A percentile compares a stretch with the other conserved stretches of the same genome.
phyloP scores from a whole-genome alignment of 176 grass and related monocot species.

The Hsuehochloa calcarea region DNA sequence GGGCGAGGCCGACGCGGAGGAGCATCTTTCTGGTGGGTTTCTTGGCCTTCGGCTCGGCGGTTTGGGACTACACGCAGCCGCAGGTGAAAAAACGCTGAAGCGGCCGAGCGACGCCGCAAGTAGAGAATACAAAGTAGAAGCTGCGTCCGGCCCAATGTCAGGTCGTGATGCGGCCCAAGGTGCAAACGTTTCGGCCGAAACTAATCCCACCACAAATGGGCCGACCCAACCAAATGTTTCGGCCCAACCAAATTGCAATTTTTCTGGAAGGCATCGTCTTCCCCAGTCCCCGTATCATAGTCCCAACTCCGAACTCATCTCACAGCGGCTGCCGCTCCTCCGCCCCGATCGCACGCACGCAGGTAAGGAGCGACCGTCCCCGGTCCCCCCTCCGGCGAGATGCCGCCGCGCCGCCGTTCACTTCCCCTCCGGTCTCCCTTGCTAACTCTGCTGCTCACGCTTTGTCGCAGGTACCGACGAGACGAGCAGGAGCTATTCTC shows the following conservation, averaged over 20 bases:
- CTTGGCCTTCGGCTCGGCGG: not conserved
- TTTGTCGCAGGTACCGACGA: not conserved
- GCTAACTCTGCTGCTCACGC: not conserved
- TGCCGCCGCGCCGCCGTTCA: not conserved
- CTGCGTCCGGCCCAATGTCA: not conserved
- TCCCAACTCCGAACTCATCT: not conserved
- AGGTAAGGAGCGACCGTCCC: not conserved
- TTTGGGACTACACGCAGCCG: not conserved
- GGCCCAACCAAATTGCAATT: not conserved
- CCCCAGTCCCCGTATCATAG: too few relatives aligned
- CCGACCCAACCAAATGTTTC: not conserved
- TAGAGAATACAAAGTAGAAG: not conserved
- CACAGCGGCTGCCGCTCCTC: not conserved
- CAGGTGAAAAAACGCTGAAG: not conserved
- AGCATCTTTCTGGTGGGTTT: constrained; percentile 28
- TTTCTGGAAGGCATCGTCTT: too few relatives aligned
- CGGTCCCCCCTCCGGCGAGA: not conserved
- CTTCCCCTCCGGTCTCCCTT: not conserved
- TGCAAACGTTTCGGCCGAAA: too few relatives aligned
- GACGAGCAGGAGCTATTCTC: not conserved
- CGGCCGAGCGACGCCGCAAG: not conserved
- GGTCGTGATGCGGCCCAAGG: not conserved
- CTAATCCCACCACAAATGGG: not conserved
- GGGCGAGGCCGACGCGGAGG: constrained; percentile 46
- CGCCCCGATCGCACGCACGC: not conserved